Percentiles rank a stretch among this genome's conserved stretches.
phyloP scores from a whole-genome alignment of 345 rosid genomes.

The Arabis alpina region DNA sequence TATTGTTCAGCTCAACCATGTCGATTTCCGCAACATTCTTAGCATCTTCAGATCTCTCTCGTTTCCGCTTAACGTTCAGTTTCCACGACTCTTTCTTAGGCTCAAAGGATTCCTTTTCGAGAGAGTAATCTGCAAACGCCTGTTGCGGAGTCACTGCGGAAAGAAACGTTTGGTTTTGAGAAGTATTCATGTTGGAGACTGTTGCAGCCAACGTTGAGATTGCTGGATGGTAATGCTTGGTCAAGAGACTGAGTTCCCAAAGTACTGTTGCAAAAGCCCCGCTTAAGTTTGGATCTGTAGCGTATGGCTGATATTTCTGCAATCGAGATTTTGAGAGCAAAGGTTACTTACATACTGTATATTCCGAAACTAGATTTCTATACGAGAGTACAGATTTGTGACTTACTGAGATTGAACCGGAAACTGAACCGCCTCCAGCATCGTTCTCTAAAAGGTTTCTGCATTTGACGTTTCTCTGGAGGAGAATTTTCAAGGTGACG shows the following conservation, averaged over 20 bases:
- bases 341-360: neutral
- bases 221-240: constrained; percentile 83
- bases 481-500: constrained; percentile 80
- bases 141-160: constrained; percentile 67
- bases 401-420: constrained; percentile 84
- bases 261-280: constrained; percentile 95
- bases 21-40: constrained; percentile 37
- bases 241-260: constrained; percentile 85
- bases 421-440: constrained; percentile 96
- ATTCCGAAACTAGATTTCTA: neutral
- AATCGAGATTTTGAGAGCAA: neutral
- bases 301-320: constrained; percentile 91
- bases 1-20: constrained; percentile 58
- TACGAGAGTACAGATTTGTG: constrained; percentile 9
- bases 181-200: constrained; percentile 61
- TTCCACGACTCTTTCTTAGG: constrained; percentile 43
- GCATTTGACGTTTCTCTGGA: constrained; percentile 85
- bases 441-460: constrained; percentile 91
- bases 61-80: constrained; percentile 61
- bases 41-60: constrained; percentile 35
- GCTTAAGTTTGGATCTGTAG: constrained; percentile 80
- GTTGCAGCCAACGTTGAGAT: constrained; percentile 61
- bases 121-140: constrained; percentile 67
- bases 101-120: constrained; percentile 62
- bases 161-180: constrained; percentile 65